phyloP scores from a whole-genome alignment of 257 asterid genomes.

The Fraxinus excelsior region DNA sequence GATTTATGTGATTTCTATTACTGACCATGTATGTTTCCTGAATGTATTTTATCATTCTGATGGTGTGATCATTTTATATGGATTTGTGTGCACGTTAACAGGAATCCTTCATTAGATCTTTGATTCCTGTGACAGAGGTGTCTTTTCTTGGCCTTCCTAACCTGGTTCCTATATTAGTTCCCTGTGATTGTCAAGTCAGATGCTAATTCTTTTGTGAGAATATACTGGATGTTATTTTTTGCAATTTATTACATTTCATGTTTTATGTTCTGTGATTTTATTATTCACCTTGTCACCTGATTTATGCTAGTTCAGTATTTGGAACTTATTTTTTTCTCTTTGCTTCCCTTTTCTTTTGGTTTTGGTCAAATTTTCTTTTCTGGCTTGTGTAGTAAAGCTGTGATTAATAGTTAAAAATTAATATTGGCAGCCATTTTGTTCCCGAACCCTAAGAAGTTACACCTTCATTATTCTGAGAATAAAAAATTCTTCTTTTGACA shows the following conservation, averaged over 20 bases:
- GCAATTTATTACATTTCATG: not conserved
- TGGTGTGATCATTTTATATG: not conserved
- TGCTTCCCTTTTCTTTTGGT: not conserved
- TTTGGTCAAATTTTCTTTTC: not conserved
- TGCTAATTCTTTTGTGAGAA: not conserved
- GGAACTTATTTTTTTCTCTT: not conserved
- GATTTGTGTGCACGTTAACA: not conserved
- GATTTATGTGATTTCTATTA: not conserved
- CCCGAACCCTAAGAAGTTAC: not conserved
- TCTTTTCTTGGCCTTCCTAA: not conserved
- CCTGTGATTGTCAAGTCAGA: not conserved
- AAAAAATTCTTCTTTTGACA: not conserved
- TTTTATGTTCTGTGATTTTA: not conserved
- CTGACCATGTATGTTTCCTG: not conserved
- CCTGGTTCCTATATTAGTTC: not conserved
- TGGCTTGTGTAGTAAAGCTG: not conserved
- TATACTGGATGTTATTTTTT: not conserved
- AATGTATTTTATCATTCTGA: not conserved
- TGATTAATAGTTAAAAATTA: not conserved
- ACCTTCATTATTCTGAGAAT: not conserved
- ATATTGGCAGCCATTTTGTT: not conserved
- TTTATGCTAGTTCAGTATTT: not conserved
- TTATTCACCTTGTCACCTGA: not conserved
- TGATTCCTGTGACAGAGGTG: not conserved
- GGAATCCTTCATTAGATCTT: too few species aligned